phyloP scores from a whole-genome alignment of 2,329 filamentous ascomycete species.

The Stachybotrys chartarum region DNA sequence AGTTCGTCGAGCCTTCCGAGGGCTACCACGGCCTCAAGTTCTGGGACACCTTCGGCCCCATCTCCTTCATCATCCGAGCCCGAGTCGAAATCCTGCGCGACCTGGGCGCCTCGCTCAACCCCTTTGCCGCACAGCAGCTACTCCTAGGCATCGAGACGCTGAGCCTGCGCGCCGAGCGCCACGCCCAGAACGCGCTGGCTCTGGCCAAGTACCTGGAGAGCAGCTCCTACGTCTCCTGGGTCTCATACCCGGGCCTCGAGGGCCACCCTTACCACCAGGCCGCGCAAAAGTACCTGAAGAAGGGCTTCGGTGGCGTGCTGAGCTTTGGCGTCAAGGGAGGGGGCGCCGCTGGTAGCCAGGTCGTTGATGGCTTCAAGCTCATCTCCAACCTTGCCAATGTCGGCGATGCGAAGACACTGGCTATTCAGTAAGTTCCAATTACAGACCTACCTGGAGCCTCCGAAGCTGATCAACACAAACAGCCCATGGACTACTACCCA shows the following conservation, averaged over 20 bases:
- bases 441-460: background rate
- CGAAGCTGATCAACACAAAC: no score
- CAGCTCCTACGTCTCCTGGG: constrained; percentile 82
- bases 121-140: constrained; percentile 89
- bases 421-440: constrained; percentile 57
- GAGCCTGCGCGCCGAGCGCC: constrained; percentile 76
- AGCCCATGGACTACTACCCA: constrained; percentile 89
- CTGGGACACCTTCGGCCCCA: constrained; percentile 81
- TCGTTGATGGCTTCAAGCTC: constrained; percentile 91
- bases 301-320: constrained; percentile 83
- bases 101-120: constrained; percentile 73
- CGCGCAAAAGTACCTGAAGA: constrained; percentile 80
- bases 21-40: constrained; percentile 93
- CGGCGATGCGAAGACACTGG: constrained; percentile 89
- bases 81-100: constrained; percentile 89
- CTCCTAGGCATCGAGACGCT: constrained; percentile 86
- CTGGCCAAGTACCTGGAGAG: constrained; percentile 78
- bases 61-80: constrained; percentile 76
- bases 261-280: constrained; percentile 72
- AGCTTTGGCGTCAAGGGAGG: constrained; percentile 92
- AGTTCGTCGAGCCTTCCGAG: constrained; percentile 81
- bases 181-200: constrained; percentile 74
- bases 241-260: constrained; percentile 84
- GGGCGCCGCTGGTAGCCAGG: constrained; percentile 70
- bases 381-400: constrained; percentile 96